Evolutionary conservation across 2,329 filamentous ascomycete genomes (phyloP).

Genomic region (Phyllachora maydis): DNA sequence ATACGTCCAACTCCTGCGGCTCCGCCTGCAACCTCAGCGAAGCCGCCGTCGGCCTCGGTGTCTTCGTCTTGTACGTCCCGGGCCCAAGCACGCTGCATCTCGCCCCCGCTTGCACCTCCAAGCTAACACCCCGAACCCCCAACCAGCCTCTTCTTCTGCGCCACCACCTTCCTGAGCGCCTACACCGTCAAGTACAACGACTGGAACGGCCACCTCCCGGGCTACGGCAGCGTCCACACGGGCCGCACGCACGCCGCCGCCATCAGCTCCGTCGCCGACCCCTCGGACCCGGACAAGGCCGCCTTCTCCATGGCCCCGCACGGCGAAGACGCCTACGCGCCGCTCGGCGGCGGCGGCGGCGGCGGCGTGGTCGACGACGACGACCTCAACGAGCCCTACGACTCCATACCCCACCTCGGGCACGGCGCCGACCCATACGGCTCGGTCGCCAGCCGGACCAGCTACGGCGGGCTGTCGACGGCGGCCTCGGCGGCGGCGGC

Average conservation of each 20-base stretch:
- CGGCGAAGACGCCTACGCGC: constrained; percentile 44
- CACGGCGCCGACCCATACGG: constrained; percentile 2
- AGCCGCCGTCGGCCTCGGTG: constrained; percentile 38
- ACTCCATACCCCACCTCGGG: constrained; percentile 5
- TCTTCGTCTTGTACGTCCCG: constrained; percentile 36
- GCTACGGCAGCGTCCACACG: constrained; percentile 25
- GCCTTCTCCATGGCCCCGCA: constrained; percentile 48
- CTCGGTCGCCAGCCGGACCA: constrained; percentile 6
- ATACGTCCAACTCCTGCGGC: constrained; percentile 32
- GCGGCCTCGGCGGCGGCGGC: constrained; percentile 4
- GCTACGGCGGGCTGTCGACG: constrained; percentile 11
- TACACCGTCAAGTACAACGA: constrained; percentile 41
- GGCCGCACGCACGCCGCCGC: constrained; percentile 10
- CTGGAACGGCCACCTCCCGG: constrained; percentile 38
- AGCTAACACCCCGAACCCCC: background rate
- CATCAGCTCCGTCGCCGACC: constrained; percentile 13
- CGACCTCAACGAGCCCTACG: constrained; percentile 3
- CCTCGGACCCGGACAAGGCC: constrained; percentile 46
- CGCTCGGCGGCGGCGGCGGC: constrained; percentile 19
- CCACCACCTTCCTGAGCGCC: constrained; percentile 31
- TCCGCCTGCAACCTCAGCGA: constrained; percentile 38
- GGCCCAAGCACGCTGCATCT: background rate
- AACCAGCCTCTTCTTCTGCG: constrained; percentile 35
- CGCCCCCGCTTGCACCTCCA: background rate
- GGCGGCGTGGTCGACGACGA: constrained; percentile 1